A percentile compares a stretch with the other conserved stretches of the same genome.
phyloP scores from a whole-genome alignment of 345 rosid genomes.

The Passiflora organensis region DNA sequence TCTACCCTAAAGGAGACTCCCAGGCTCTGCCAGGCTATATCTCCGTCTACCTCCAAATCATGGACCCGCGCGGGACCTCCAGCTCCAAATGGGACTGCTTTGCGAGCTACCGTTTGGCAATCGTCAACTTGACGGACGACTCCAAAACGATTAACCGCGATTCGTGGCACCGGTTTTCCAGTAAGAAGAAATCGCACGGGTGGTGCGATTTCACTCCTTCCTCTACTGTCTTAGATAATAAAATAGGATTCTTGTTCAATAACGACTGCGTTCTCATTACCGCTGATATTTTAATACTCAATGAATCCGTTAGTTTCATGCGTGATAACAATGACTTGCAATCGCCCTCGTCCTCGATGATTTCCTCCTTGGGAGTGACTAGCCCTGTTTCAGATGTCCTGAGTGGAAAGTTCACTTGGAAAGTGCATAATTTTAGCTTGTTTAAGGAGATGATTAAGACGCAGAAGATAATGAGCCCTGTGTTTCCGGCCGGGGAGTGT shows the following conservation, averaged over 20 bases:
- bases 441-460: constrained; percentile 96
- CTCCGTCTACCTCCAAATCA: constrained; percentile 87
- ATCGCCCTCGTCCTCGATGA: constrained; percentile 28
- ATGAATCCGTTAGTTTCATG: constrained; percentile 74
- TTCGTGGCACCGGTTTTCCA: constrained; percentile 97
- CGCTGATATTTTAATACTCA: constrained; percentile 81
- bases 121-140: constrained; percentile 70
- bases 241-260: constrained; percentile 64
- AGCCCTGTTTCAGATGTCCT: constrained; percentile 70
- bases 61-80: constrained; percentile 86
- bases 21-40: constrained; percentile 94
- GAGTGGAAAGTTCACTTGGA: constrained; percentile 97
- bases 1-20: constrained; percentile 95
- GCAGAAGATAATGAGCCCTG: constrained; percentile 98
- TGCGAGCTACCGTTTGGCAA: constrained; percentile 88
- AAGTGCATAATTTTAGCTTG: constrained; percentile 89
- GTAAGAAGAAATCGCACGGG: constrained; percentile 96
- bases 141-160: constrained; percentile 88
- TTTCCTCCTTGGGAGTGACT: constrained; percentile 42
- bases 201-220: constrained; percentile 98
- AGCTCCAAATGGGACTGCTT: constrained; percentile 97
- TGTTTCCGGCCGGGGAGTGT: constrained; percentile 97
- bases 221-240: constrained; percentile 74
- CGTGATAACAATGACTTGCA: constrained; percentile 79
- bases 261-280: constrained; percentile 72